Base-by-base conservation (phyloP, 805 yeast species). In the Zygoascus tannicola region DNA sequence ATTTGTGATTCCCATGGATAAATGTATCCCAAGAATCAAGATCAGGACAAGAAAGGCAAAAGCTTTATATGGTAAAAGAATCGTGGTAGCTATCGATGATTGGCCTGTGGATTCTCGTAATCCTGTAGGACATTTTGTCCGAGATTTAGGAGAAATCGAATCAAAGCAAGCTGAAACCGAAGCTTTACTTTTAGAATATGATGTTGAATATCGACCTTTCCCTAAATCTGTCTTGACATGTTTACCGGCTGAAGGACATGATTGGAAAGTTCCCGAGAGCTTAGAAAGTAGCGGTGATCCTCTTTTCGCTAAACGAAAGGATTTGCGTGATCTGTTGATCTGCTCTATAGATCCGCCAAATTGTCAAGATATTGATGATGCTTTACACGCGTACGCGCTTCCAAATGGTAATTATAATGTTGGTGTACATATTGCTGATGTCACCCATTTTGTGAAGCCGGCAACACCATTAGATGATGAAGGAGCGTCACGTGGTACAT, bases 341-440 rank as follows among this genome's bases (percentile, higher is more conserved):
- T 92, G 99, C 62, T 83, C 95, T 20, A 92, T 92, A 54, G 99
- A 92, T 70, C 99, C 99, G 7, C 97, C 97, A 2, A 81, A 83
- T 23, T 90, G 97, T 78, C 97, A 88, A 52, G 99, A 92, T 76
- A 92, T 92, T 56, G 99, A 92, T 68, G 96, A 92, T 68, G 98
- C 99, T 1, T 69, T 92, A 40, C 99, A 92, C 59, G 97, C 97
- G 0, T 68, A 74, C 50, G 60, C 61, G 43, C 71, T 92, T 40
- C 87, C 95, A 1, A 92, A 92, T 61, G 98, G 98, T 0, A 85
- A 90, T 60, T 87, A 76, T 69, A 95, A 92, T 62, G 95, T 92
- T 45, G 99, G 99, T 58, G 99, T 92, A 23, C 99, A 92, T 59
- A 92, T 92, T 68, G 99, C 99, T 7, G 99, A 92, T 66, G 99